phyloP scores from a whole-genome alignment of 257 asterid species.

The Nicotiana attenuata region DNA sequence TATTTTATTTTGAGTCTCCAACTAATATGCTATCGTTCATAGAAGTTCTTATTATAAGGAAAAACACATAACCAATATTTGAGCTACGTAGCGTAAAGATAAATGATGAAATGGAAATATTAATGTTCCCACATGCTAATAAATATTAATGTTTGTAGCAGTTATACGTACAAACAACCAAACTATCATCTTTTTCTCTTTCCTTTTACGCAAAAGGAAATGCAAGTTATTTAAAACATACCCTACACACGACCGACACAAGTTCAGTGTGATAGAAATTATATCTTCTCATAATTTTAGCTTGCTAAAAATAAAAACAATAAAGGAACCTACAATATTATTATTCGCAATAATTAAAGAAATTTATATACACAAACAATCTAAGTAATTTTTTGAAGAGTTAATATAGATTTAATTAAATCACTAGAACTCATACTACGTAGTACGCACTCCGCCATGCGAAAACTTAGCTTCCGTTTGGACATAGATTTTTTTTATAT shows the following conservation, averaged over 20 bases:
- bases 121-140: constrained; percentile 2
- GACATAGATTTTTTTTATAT: no score
- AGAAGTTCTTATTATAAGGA: not conserved
- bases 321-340: not conserved
- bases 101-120: not conserved
- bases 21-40: not conserved
- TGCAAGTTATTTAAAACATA: not conserved
- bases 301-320: not conserved
- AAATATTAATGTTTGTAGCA: not conserved
- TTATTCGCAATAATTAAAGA: not conserved
- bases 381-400: not conserved
- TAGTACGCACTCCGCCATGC: not conserved
- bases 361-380: not conserved
- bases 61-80: not conserved
- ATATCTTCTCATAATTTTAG: not conserved
- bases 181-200: not conserved
- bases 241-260: constrained; percentile 8
- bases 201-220: not conserved
- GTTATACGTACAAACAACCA: not conserved
- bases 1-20: not conserved
- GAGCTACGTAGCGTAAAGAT: not conserved
- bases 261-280: not conserved
- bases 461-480: no score
- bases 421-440: fast-evolving
- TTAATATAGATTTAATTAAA: not conserved